Evolutionary conservation across 106 monocot genomes (phyloP), one percentile per base, ranked within the genome.

Genomic region (Dioscorea zingiberensis): DNA sequence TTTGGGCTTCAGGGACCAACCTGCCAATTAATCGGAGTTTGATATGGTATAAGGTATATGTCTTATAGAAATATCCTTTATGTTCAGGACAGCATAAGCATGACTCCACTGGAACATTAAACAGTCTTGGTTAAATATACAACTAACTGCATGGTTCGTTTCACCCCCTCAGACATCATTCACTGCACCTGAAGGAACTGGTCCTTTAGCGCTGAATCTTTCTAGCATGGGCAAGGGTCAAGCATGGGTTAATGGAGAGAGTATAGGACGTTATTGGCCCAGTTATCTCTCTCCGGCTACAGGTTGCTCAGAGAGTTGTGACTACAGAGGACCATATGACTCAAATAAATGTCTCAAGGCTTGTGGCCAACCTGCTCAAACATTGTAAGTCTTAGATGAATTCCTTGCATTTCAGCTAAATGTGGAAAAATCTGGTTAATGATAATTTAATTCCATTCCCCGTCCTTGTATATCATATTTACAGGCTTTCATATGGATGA

Each of bases 171-270:
- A 74, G 74, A 67, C 74, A 38, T 60, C 59, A 53, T 74, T 74
- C 23, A 74, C 59, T 60, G 60, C 74, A 16, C 74, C 74, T 60
- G 66, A 66, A 74, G 74, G 74, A 60, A 54, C 60, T 51, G 74
- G 67, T 53, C 74, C 74, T 25, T 27, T 74, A 48, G 66, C 67
- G 4, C 26, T 74, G 22, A 67, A 74, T 59, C 67, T 74, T 25
- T 47, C 67, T 22, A 67, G 74, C 67, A 74, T 74, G 74, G 74
- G 74, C 45, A 74, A 74, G 60, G 74, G 74, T 60, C 60, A 74
- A 60, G 67, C 74, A 54, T 74, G 74, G 74, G 67, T 74, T 67
- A 74, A 74, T 54, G 74, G 74, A 21, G 58, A 67, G 59, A 67
- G 74, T n/a, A 74, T 74, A 38, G 74, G 74, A 18, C 58, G 74